A percentile compares a stretch with the other conserved stretches of the same genome.
phyloP scores from a whole-genome alignment of 495 filamentous ascomycete species.

The Chaetomium fimeti region DNA sequence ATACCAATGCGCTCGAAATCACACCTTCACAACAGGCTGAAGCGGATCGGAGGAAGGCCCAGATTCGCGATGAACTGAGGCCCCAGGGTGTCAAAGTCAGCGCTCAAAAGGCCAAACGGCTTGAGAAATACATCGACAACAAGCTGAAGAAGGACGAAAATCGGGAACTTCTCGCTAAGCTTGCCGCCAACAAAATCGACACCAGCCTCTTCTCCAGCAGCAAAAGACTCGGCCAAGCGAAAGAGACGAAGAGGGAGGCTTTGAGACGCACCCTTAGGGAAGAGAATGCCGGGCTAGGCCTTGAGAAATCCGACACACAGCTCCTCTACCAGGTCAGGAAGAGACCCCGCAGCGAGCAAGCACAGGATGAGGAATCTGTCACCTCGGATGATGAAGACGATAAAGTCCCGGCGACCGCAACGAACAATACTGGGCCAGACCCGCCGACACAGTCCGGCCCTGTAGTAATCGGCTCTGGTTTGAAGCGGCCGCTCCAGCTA shows the following conservation, averaged over 20 bases:
- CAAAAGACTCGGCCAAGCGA: conserved; percentile 66
- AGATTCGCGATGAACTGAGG: conserved; percentile 58
- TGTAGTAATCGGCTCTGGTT: conserved; percentile 62
- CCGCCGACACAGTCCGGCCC: not conserved
- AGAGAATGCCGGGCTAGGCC: conserved; percentile 55
- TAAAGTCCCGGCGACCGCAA: conserved; percentile 13
- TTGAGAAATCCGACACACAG: conserved; percentile 41
- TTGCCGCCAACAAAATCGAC: conserved; percentile 75
- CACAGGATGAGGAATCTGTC: conserved; percentile 28
- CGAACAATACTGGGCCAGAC: conserved; percentile 5
- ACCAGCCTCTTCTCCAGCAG: conserved; percentile 75
- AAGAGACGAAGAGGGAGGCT: conserved; percentile 65
- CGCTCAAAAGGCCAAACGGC: conserved; percentile 85
- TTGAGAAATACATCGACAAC: conserved; percentile 97
- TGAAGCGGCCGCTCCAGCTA: conserved; percentile 81
- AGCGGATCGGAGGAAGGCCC: conserved; percentile 63
- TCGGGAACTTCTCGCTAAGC: conserved; percentile 74
- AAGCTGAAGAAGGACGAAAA: conserved; percentile 96
- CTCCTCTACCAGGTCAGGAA: conserved; percentile 38
- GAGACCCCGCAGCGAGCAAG: conserved; percentile 17
- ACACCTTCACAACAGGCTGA: conserved; percentile 63
- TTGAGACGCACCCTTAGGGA: conserved; percentile 60
- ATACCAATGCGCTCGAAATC: conserved; percentile 73
- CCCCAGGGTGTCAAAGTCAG: conserved; percentile 76
- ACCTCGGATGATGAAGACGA: conserved; percentile 35